Base-by-base conservation (phyloP, 345 rosid species). In the Microcos paniculata region DNA sequence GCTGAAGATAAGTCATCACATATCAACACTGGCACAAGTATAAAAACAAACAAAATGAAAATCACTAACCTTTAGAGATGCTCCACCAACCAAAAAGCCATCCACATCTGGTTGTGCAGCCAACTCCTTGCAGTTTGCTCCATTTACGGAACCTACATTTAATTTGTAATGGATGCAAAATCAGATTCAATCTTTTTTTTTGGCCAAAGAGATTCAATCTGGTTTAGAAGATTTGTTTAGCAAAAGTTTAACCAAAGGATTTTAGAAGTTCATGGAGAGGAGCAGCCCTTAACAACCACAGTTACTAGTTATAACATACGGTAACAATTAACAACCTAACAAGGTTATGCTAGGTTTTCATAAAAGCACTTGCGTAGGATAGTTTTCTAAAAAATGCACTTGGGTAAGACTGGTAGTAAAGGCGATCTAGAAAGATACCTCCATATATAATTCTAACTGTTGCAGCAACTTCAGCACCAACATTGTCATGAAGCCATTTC, bases 41-140 rank as follows among this genome's bases (percentile, higher is more conserved):
- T 35, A 33, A n/a, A n/a, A n/a, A n/a, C n/a, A n/a, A 21, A 72
- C 0, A 8, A 26, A 21, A 21, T 69, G 24, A 24, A 42, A 62
- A 38, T 53, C 11, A 48, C 33, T 15, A 71, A 89, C 93, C 92
- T 91, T 89, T 40, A 91, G 78, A 48, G 96, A 91, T 75, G 96
- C 96, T 73, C 93, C 96, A 10, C 92, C 93, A 52, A 91, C 96
- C 85, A 91, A 86, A 84, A 91, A 91, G 71, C 93, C 96, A 76
- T 89, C 96, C 33, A 91, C 83, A 75, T 91, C 92, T 4, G 88
- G 83, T 71, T 91, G 85, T 59, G 59, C 84, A 1, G 89, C 90
- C 85, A 89, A 78, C 67, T 88, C 92, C 75, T 78, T 85, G 91
- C 92, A 88, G 80, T 91, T 91, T 45, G 72, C 84, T 71, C 92